A percentile compares a stretch with the other conserved stretches of the same genome.
These are phyloP conservation scores for Dittrichia graveolens DNA, from an alignment of 129 eudicot species.

Conservation along the genomic window DNA sequence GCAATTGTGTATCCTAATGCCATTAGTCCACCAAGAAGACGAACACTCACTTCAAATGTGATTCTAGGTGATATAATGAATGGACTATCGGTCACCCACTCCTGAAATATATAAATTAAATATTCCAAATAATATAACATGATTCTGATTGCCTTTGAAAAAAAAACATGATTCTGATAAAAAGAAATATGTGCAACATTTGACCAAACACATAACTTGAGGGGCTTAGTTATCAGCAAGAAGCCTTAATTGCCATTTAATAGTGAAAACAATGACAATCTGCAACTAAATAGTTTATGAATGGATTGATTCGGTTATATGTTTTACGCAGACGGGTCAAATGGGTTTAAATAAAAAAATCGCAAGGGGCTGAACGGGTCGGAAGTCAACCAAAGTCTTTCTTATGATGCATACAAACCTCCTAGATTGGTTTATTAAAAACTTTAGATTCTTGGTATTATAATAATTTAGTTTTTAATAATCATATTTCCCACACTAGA, in stretches of 20 bases:
- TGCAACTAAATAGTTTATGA: too few relatives aligned
- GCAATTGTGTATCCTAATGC: slow-evolving; percentile 98
- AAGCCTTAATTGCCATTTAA: too few relatives aligned
- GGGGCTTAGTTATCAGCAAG: too few relatives aligned
- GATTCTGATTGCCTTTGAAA: too few relatives aligned
- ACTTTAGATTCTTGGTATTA: background rate
- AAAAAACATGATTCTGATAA: slow-evolving; percentile 1
- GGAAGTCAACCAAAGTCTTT: background rate
- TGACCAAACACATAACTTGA: background rate
- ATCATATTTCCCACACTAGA: background rate
- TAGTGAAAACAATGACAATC: too few relatives aligned
- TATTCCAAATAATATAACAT: background rate
- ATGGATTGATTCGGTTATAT: background rate
- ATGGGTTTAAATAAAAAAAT: background rate
- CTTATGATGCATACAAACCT: slow-evolving; percentile 3
- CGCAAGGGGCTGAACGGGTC: background rate
- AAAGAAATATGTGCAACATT: background rate
- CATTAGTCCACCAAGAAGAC: slow-evolving; percentile 97
- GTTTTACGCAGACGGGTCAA: background rate
- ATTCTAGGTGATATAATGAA: slow-evolving; percentile 98
- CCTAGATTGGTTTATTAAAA: background rate
- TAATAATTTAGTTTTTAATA: background rate
- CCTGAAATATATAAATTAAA: slow-evolving; percentile 50
- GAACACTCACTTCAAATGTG: slow-evolving; percentile 96
- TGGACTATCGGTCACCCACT: slow-evolving; percentile 97